A percentile compares a stretch with the other conserved stretches of the same genome.
Evolutionary conservation across 75 land plant species (phyloP).

Genomic region (Sequoiadendron giganteum): DNA sequence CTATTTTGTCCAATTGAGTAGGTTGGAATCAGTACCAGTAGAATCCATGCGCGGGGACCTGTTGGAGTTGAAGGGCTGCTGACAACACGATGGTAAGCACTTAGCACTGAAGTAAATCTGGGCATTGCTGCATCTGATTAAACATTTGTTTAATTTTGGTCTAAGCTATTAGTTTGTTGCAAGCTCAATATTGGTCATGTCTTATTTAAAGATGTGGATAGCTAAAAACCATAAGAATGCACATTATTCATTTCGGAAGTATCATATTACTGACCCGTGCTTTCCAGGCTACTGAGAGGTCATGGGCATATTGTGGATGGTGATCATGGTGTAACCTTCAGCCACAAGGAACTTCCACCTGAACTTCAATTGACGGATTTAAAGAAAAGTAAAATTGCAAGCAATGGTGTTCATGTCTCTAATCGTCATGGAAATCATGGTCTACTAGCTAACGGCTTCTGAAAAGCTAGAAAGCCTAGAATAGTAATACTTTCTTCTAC

Average conservation of each 20-base stretch:
- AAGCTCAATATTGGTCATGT: not conserved
- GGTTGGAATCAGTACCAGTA: conserved; percentile 98
- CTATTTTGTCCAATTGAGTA: conserved; percentile 23
- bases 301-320: conserved; percentile 91
- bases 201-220: not conserved
- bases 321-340: conserved; percentile 81
- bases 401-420: not conserved
- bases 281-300: conserved; percentile 78
- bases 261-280: not conserved
- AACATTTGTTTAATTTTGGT: not conserved
- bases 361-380: not conserved
- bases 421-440: not conserved
- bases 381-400: not conserved
- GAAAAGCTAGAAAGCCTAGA: not conserved
- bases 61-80: conserved; percentile 97
- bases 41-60: conserved; percentile 99
- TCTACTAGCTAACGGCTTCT: not conserved
- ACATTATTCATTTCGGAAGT: too few relatives aligned
- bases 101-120: not conserved
- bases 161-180: not conserved
- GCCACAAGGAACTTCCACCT: conserved; percentile 51
- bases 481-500: not conserved
- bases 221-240: not conserved
- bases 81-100: conserved; percentile 82
- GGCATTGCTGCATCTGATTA: not conserved